A percentile compares a stretch with the other conserved stretches of the same genome.
phyloP scores from a whole-genome alignment of 441 rosid species.

The Adansonia madagascariensis region DNA sequence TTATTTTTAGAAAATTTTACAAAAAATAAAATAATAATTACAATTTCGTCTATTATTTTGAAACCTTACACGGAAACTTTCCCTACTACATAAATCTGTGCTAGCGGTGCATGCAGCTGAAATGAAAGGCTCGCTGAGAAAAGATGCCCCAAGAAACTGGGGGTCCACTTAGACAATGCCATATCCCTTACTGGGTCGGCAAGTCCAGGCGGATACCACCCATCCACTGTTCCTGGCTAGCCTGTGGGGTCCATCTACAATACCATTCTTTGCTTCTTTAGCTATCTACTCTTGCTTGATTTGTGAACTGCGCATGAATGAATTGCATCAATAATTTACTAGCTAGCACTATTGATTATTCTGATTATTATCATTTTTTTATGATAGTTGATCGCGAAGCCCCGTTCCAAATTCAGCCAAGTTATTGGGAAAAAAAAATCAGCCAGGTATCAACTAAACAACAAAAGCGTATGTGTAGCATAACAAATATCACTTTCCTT shows the following conservation, averaged over 20 bases:
- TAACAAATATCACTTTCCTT: too few species aligned
- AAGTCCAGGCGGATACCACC: constrained; percentile 27
- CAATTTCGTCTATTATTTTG: too few species aligned
- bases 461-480: not conserved
- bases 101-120: not conserved
- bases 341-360: too few species aligned
- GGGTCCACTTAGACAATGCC: constrained; percentile 29
- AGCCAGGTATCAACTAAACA: not conserved
- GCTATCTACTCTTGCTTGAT: too few species aligned
- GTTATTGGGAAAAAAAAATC: too few species aligned
- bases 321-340: too few species aligned
- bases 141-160: constrained; percentile 11
- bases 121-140: not conserved
- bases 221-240: not conserved
- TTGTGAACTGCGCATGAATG: not conserved
- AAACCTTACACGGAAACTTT: not conserved
- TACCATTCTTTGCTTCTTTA: not conserved
- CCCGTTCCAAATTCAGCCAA: not conserved
- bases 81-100: not conserved
- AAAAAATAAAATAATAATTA: too few species aligned
- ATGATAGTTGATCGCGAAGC: too few species aligned
- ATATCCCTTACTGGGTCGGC: constrained; percentile 13
- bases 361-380: too few species aligned
- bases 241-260: not conserved
- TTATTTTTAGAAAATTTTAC: too few species aligned